A percentile compares a stretch with the other conserved stretches of the same genome.
These are phyloP conservation scores for Aphanomyces euteiches DNA, from an alignment of 352 stramenopile species.

Conservation along the genomic window DNA sequence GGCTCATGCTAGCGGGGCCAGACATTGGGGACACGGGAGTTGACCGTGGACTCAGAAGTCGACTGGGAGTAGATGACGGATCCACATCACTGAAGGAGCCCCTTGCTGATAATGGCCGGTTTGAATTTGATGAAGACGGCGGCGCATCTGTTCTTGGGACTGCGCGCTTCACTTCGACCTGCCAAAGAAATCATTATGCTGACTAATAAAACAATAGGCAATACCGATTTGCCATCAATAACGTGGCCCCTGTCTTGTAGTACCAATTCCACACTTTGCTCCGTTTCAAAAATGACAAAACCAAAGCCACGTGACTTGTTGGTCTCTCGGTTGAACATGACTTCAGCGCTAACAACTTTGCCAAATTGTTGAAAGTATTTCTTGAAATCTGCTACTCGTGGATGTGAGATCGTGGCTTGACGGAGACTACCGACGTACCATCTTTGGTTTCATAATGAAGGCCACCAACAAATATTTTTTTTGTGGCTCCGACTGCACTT, in stretches of 20 bases:
- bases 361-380: constrained; percentile 92
- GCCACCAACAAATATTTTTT: constrained; percentile 91
- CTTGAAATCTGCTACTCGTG: constrained; percentile 76
- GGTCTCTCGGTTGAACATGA: constrained; percentile 94
- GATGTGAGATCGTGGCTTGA: too few species aligned
- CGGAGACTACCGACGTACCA: constrained; percentile 42
- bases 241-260: constrained; percentile 85
- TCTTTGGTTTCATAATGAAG: constrained; percentile 93
- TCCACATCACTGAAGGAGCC: constrained; percentile 74
- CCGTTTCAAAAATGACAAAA: constrained; percentile 91
- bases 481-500: constrained; percentile 69
- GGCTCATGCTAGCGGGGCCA: constrained; percentile 36
- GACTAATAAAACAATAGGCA: not conserved
- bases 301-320: constrained; percentile 93
- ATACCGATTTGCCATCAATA: constrained; percentile 87
- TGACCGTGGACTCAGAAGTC: constrained; percentile 57
- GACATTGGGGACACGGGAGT: constrained; percentile 39
- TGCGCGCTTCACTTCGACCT: constrained; percentile 82
- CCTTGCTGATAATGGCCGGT: constrained; percentile 63
- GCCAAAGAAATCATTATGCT: not conserved
- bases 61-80: constrained; percentile 36
- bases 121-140: constrained; percentile 35
- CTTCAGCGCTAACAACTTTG: constrained; percentile 89
- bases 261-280: constrained; percentile 81
- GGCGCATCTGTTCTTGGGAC: constrained; percentile 80